These are phyloP conservation scores for Pythium guiyangense DNA, from an alignment of 352 stramenopile species.

Conservation along the genomic window DNA sequence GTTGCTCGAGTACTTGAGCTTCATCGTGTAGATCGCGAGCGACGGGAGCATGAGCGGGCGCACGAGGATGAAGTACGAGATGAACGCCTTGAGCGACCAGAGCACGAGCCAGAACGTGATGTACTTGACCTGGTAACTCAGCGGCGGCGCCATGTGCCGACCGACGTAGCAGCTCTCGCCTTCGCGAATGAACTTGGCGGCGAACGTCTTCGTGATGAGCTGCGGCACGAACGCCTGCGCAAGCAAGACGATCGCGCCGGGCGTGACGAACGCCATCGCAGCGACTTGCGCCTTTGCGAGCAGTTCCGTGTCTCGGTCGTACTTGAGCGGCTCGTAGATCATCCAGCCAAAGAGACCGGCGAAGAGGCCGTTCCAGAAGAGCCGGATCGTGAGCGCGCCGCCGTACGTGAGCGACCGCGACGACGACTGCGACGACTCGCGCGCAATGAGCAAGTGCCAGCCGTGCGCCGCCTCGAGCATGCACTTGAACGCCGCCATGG, in stretches of 20 bases:
- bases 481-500: conserved; percentile 52
- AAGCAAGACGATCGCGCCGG: conserved; percentile 35
- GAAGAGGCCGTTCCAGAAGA: conserved; percentile 66
- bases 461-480: conserved; percentile 52
- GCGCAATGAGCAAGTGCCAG: conserved; percentile 50
- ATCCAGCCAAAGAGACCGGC: conserved; percentile 51
- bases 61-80: conserved; percentile 71
- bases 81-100: conserved; percentile 51
- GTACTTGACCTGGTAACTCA: conserved; percentile 57
- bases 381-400: conserved; percentile 42
- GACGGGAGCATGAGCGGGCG: conserved; percentile 61
- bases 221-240: conserved; percentile 39
- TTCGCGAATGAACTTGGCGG: conserved; percentile 68
- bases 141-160: conserved; percentile 60
- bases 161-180: conserved; percentile 61
- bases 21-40: conserved; percentile 68
- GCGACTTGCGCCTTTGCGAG: conserved; percentile 32
- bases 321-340: conserved; percentile 49
- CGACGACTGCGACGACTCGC: conserved; percentile 33
- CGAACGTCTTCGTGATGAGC: conserved; percentile 45
- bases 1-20: conserved; percentile 47
- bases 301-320: conserved; percentile 28
- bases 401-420: conserved; percentile 61
- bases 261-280: conserved; percentile 33
- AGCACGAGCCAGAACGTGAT: conserved; percentile 62